Percentiles rank a stretch among this genome's conserved stretches.
These are phyloP conservation scores for Polyporus arcularius DNA, from an alignment of 768 basidiomycete species.

Conservation along the genomic window DNA sequence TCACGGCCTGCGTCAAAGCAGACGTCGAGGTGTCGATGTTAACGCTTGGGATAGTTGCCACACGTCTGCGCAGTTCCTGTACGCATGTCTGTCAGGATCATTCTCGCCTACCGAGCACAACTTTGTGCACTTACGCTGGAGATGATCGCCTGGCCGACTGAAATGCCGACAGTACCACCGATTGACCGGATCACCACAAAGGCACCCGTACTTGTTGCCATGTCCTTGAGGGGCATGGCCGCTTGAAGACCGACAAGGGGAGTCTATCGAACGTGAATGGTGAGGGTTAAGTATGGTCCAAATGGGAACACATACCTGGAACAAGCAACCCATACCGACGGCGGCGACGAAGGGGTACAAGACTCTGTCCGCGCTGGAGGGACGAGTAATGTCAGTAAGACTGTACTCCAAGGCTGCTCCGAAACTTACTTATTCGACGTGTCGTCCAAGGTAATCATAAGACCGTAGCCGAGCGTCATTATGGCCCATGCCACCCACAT, in stretches of 20 bases:
- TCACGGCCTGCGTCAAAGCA: slow-evolving; percentile 48
- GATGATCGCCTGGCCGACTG: slow-evolving; percentile 73
- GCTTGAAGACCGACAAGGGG: slow-evolving; percentile 79
- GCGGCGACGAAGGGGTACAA: slow-evolving; percentile 69
- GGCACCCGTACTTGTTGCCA: slow-evolving; percentile 78
- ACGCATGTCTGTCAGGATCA: background rate
- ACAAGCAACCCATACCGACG: slow-evolving; percentile 64
- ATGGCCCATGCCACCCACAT: slow-evolving; percentile 63
- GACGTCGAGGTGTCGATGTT: slow-evolving; percentile 43
- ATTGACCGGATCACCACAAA: slow-evolving; percentile 74
- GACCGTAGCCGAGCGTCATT: slow-evolving; percentile 65
- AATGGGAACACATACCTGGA: slow-evolving; percentile 41
- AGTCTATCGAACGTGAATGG: slow-evolving; percentile 35
- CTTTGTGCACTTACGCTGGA: slow-evolving; percentile 43
- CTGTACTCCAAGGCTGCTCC: background rate
- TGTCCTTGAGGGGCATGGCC: slow-evolving; percentile 84
- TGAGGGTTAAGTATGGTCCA: background rate
- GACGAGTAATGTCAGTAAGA: background rate
- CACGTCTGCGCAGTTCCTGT: slow-evolving; percentile 40
- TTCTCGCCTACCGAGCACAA: background rate
- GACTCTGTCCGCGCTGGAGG: slow-evolving; percentile 49
- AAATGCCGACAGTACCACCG: slow-evolving; percentile 75
- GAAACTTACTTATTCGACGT: slow-evolving; percentile 47
- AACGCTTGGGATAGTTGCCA: slow-evolving; percentile 40
- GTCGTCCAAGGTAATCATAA: slow-evolving; percentile 70